Evolutionary conservation across 805 yeast genomes (phyloP).

Genomic region (Candida hispaniensis): DNA sequence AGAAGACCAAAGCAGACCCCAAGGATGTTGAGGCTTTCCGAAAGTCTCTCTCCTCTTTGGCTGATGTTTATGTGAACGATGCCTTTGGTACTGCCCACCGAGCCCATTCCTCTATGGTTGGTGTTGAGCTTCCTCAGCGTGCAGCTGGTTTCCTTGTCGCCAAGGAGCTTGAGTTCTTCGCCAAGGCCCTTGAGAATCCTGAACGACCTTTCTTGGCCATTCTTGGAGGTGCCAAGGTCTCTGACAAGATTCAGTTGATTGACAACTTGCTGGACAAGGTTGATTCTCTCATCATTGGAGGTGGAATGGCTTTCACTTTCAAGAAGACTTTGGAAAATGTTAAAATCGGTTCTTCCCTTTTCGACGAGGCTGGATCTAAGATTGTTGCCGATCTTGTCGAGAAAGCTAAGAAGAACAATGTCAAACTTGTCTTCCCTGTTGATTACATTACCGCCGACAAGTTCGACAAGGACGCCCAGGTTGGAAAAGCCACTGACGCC

Average conservation of each 20-base stretch:
- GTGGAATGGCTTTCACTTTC: constrained; percentile 99
- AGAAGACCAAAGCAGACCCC: constrained; percentile 84
- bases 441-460: constrained; percentile 94
- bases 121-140: constrained; percentile 87
- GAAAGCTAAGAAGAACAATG: constrained; percentile 94
- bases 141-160: constrained; percentile 98
- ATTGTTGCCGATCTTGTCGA: constrained; percentile 83
- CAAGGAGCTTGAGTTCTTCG: constrained; percentile 94
- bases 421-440: constrained; percentile 85
- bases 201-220: constrained; percentile 97
- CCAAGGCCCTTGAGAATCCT: constrained; percentile 98
- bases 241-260: constrained; percentile 96
- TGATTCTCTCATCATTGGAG: constrained; percentile 88
- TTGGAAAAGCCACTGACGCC: constrained; percentile 73
- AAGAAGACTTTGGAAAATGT: constrained; percentile 81
- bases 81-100: constrained; percentile 99
- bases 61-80: constrained; percentile 94
- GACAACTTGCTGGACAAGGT: constrained; percentile 91
- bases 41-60: constrained; percentile 77
- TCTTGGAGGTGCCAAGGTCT: constrained; percentile 98
- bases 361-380: constrained; percentile 90
- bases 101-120: constrained; percentile 99
- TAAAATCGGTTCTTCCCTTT: constrained; percentile 85
- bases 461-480: constrained; percentile 83
- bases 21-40: constrained; percentile 83